Conservation (phyloP, 176 grass and related monocot species). For the Oropetium thomaeum region DNA sequence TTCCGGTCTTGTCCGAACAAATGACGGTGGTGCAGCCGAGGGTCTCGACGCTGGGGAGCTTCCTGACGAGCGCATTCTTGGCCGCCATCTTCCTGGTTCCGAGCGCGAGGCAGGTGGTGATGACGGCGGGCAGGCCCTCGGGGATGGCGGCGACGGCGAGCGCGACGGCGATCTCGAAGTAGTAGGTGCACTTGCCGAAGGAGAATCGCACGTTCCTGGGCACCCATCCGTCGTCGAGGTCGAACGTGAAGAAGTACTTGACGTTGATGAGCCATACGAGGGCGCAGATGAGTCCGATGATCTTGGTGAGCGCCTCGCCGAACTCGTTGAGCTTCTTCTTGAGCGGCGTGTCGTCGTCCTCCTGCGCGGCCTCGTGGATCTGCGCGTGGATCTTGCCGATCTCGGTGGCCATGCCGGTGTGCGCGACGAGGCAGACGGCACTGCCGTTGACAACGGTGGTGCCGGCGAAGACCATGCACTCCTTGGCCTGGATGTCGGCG, state of each 20-base stretch:
- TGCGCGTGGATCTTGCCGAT: conserved; percentile 93
- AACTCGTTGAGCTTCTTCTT: conserved; percentile 98
- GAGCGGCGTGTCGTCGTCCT: conserved; percentile 84
- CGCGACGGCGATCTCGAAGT: conserved; percentile 96
- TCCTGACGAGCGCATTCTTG: conserved; percentile 91
- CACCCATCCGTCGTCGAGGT: conserved; percentile 58
- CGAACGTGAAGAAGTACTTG: conserved; percentile 82
- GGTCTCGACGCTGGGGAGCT: conserved; percentile 91
- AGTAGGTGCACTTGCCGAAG: conserved; percentile 96
- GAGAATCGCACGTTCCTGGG: conserved; percentile 66
- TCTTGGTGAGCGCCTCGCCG: conserved; percentile 74
- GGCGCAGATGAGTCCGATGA: conserved; percentile 78
- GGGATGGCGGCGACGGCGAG: conserved; percentile 90
- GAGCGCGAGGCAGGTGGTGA: conserved; percentile 88
- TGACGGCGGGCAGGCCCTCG: conserved; percentile 81
- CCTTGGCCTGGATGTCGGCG: conserved; percentile 88
- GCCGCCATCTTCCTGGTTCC: conserved; percentile 95
- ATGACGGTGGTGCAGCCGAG: conserved; percentile 95
- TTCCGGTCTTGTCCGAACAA: conserved; percentile 93
- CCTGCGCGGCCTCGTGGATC: conserved; percentile 84
- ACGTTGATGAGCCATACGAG: conserved; percentile 96
- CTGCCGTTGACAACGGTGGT: conserved; percentile 88
- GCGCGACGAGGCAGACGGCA: conserved; percentile 75
- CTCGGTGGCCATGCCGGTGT: conserved; percentile 86
- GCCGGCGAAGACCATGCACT: conserved; percentile 86